phyloP scores from a whole-genome alignment of 306 rosid species.

The Nissolia schottii region DNA sequence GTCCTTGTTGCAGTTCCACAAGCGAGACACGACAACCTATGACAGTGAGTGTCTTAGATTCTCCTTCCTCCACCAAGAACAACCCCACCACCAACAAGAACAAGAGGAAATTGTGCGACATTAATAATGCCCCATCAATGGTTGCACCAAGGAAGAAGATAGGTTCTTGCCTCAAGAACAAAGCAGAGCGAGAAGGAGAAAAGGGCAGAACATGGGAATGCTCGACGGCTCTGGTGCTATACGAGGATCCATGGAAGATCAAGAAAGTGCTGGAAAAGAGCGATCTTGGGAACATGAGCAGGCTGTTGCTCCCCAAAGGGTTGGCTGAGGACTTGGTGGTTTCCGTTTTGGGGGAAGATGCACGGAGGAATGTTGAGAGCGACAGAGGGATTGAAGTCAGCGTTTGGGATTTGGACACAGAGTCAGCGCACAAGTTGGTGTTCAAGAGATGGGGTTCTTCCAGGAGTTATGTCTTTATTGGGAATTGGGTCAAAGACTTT shows the following conservation, averaged over 20 bases:
- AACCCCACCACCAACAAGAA: too few species aligned
- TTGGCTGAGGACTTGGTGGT: neutral
- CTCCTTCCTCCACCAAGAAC: too few species aligned
- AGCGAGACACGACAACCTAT: too few species aligned
- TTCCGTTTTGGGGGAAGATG: neutral
- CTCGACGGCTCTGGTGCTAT: neutral
- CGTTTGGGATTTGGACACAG: neutral
- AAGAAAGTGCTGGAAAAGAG: slow-evolving; percentile 7
- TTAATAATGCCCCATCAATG: too few species aligned
- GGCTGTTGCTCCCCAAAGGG: neutral
- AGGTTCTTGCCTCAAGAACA: too few species aligned
- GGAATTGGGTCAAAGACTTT: neutral
- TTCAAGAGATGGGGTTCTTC: neutral
- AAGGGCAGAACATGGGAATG: slow-evolving; percentile 9
- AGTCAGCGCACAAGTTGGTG: neutral
- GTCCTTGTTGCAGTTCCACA: too few species aligned
- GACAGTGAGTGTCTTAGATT: too few species aligned
- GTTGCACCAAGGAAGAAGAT: too few species aligned
- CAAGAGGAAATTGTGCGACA: too few species aligned
- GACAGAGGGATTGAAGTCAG: neutral
- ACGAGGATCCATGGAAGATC: slow-evolving; percentile 19
- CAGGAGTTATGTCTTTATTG: neutral
- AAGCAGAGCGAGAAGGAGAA: neutral
- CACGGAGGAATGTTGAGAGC: too few species aligned
- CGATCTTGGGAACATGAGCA: neutral